phyloP scores from a whole-genome alignment of 495 filamentous ascomycete species.

The Apiosordaria backusii region DNA sequence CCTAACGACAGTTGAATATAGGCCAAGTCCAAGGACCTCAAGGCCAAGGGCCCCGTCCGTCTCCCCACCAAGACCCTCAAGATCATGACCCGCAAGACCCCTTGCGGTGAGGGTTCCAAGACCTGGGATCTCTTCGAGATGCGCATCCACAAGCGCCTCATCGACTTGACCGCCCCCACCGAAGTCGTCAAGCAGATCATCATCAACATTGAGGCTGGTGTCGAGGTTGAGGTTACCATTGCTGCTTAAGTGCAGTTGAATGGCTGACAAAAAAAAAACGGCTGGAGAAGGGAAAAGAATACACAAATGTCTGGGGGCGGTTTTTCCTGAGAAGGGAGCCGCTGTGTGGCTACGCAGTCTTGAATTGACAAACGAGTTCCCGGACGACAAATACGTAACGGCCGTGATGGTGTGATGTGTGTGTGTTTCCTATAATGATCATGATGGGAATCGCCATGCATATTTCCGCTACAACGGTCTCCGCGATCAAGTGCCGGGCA shows the following conservation, averaged over 20 bases:
- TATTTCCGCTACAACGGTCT: neutral
- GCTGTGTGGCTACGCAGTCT: neutral
- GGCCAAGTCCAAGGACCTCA: conserved; percentile 95
- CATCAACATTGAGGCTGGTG: conserved; percentile 99
- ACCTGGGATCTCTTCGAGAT: conserved; percentile 99
- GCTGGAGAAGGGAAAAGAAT: conserved; percentile 8
- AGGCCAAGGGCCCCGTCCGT: conserved; percentile 97
- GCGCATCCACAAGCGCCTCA: conserved; percentile 93
- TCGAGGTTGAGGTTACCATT: conserved; percentile 99
- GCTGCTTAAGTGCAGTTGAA: conserved; percentile 66
- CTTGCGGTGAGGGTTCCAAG: conserved; percentile 99
- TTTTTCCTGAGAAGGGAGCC: neutral
- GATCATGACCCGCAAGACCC: conserved; percentile 72
- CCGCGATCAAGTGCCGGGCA: neutral
- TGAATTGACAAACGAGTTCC: neutral
- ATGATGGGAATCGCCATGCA: neutral
- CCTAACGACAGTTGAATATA: neutral
- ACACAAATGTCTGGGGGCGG: conserved; percentile 4
- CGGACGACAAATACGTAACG: neutral
- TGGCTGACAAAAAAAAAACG: neutral
- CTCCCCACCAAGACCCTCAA: conserved; percentile 96
- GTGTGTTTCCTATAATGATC: neutral
- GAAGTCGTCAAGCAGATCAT: conserved; percentile 99
- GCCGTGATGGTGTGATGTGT: neutral
- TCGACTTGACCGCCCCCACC: conserved; percentile 89